Evolutionary conservation across 805 yeast species (phyloP), one percentile per base, ranked within the genome.

Genomic region (Metschnikowia lunata): DNA sequence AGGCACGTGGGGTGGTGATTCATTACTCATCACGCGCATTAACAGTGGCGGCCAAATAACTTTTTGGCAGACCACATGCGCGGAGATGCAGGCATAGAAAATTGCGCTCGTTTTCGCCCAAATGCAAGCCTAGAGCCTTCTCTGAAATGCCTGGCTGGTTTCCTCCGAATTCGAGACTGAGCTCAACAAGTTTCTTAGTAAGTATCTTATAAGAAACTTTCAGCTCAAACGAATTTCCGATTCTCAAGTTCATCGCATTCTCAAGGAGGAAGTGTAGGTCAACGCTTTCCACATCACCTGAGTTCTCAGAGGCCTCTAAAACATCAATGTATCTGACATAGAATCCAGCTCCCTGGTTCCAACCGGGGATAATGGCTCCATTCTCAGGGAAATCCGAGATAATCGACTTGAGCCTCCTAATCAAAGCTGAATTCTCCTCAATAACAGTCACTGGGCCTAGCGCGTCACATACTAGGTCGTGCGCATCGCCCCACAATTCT

Each of bases 391-490:
- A 76, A 47, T 59, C 47, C 2, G 57, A 43, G 35, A 77, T 55
- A 8, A 84, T 61, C 13, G 59, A 61, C 18, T 61, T 48, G 30
- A 78, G 72, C 23, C 66, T 58, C 34, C 60, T 51, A 3, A 67
- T 74, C 15, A 70, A 66, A 1, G 37, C 30, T 36, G 50, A 6
- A 11, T 60, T 64, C 44, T 76, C 74, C n/a, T 76, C 69, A 12
- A 82, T 75, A 1, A 90, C 78, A 3, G 83, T 76, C 11, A 63
- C 60, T 8, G 98, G 98, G 0, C 91, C 98, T 28, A 88, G 83
- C 3, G 71, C 60, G 1, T 66, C 57, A 8, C 82, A 54, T 4
- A 87, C 63, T 1, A 79, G 64, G 2, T 64, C 58, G 55, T 87
- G 93, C 0, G 96, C 96, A 33, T 78, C 80, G 0, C 63, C 69